These are phyloP conservation scores for Penicillium longicatenatum DNA, from an alignment of 495 filamentous ascomycete species.

Conservation along the genomic window DNA sequence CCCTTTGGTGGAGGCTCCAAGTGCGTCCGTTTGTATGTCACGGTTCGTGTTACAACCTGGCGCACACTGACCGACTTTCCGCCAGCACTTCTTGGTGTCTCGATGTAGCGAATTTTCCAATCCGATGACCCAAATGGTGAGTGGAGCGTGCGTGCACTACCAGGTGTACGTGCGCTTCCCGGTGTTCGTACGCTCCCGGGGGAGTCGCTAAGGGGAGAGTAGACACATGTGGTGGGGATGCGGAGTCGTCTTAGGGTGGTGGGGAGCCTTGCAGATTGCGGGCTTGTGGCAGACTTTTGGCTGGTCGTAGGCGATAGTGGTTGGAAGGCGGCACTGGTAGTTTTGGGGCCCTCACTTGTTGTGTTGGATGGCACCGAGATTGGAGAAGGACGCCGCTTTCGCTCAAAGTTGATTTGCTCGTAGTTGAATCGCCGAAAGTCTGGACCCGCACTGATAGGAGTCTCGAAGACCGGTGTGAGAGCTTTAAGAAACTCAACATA, in stretches of 20 bases:
- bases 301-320: conserved; percentile 21
- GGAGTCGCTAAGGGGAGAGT: conserved; percentile 17
- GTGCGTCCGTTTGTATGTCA: conserved; percentile 47
- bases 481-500: conserved; percentile 92
- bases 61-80: conserved; percentile 44
- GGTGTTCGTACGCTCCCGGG: conserved; percentile 27
- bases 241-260: conserved; percentile 35
- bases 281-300: background rate
- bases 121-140: conserved; percentile 45
- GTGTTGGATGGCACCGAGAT: conserved; percentile 37
- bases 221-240: conserved; percentile 27
- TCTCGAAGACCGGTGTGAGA: conserved; percentile 65
- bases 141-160: conserved; percentile 25
- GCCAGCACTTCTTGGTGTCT: conserved; percentile 33
- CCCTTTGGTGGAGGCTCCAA: conserved; percentile 46
- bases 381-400: conserved; percentile 33
- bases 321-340: conserved; percentile 25
- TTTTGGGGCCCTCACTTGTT: background rate
- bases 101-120: conserved; percentile 43
- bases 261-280: background rate
- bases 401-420: conserved; percentile 18
- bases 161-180: background rate
- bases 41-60: conserved; percentile 52
- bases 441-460: conserved; percentile 37
- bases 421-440: conserved; percentile 36